phyloP scores from a whole-genome alignment of 2,329 filamentous ascomycete genomes.

The Aspergillus cejpii region DNA sequence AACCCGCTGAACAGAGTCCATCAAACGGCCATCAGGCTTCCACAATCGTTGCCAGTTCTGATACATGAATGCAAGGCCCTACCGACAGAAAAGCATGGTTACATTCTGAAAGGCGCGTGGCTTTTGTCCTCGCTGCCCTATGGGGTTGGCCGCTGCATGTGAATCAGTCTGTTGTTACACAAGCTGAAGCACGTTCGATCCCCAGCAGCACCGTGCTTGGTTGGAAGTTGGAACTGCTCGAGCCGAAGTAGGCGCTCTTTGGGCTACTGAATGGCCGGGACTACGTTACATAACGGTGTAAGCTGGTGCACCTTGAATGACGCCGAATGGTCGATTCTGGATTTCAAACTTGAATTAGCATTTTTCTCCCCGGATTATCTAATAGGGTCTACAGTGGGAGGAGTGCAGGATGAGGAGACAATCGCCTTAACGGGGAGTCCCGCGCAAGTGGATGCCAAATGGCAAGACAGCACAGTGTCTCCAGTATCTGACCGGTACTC shows the following conservation, averaged over 20 bases:
- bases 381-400: no score
- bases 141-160: no score
- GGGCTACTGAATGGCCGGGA: not conserved
- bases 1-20: not conserved
- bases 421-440: no score
- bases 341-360: not conserved
- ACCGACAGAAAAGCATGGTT: not conserved
- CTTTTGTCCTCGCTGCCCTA: no score
- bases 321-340: not conserved
- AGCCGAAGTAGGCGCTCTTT: not conserved
- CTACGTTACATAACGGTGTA: not conserved
- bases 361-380: no score
- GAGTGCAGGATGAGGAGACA: no score
- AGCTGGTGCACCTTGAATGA: not conserved
- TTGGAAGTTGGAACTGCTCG: not conserved
- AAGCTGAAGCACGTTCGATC: no score
- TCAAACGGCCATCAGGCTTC: not conserved
- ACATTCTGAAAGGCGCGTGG: no score
- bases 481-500: no score
- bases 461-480: no score
- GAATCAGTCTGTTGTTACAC: no score
- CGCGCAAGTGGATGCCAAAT: no score
- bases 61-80: not conserved
- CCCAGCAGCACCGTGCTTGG: not conserved
- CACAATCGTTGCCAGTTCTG: not conserved